Percentiles rank a stretch among this genome's conserved stretches.
Evolutionary conservation across 805 yeast species (phyloP).

Genomic region (Saccharomycopsis javanensis): DNA sequence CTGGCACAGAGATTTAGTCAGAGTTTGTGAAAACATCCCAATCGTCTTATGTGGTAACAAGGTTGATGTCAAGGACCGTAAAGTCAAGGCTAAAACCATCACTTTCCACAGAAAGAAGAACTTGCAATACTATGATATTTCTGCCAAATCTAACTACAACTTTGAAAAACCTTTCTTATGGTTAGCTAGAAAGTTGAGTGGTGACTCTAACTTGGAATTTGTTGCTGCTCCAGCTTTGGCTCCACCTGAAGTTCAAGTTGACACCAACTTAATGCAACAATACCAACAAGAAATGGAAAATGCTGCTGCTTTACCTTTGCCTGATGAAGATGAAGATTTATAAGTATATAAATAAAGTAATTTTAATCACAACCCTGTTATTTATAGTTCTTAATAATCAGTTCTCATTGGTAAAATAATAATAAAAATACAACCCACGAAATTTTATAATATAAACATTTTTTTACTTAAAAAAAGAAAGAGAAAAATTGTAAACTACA

Average conservation of each 20-base stretch:
- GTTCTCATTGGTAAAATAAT: not conserved
- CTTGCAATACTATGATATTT: constrained; percentile 97
- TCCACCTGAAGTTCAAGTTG: constrained; percentile 98
- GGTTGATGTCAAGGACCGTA: constrained; percentile 99
- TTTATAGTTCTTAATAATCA: not conserved
- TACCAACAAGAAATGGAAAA: constrained; percentile 99
- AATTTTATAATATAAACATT: not conserved
- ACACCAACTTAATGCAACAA: constrained; percentile 91
- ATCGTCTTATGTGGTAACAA: constrained; percentile 98
- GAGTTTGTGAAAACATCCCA: constrained; percentile 99
- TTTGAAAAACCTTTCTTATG: constrained; percentile 99
- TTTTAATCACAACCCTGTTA: not conserved
- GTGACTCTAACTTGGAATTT: constrained; percentile 95
- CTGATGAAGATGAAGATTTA: constrained; percentile 99
- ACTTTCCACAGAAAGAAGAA: constrained; percentile 99
- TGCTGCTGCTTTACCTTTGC: constrained; percentile 98
- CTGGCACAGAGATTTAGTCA: constrained; percentile 99
- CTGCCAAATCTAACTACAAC: constrained; percentile 99
- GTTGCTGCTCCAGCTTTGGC: constrained; percentile 99
- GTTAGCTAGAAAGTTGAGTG: constrained; percentile 98
- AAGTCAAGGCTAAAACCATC: constrained; percentile 99
- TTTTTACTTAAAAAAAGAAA: not conserved
- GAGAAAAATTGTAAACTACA: not conserved
- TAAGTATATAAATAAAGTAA: constrained; percentile 28
- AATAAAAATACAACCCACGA: not conserved